phyloP scores from a whole-genome alignment of 2,329 filamentous ascomycete species.

The Colletotrichum sansevieriae region DNA sequence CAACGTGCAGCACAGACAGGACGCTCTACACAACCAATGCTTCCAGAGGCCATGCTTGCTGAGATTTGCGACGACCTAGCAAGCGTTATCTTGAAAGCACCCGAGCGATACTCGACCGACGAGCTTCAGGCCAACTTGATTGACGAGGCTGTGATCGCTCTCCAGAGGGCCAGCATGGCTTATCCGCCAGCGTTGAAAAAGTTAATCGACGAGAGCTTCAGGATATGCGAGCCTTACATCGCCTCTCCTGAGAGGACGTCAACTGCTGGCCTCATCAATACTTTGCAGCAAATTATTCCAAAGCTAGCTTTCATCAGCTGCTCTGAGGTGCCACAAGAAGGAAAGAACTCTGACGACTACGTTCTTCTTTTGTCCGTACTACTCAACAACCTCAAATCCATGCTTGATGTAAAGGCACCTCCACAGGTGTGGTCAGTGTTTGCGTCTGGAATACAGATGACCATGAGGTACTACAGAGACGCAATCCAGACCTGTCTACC shows the following conservation, averaged over 20 bases:
- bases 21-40: conserved; percentile 35
- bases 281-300: conserved; percentile 54
- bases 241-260: conserved; percentile 25
- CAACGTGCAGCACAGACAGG: conserved; percentile 51
- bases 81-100: conserved; percentile 47
- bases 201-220: conserved; percentile 46
- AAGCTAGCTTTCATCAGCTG: conserved; percentile 64
- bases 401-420: conserved; percentile 50
- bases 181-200: conserved; percentile 53
- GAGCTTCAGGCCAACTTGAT: conserved; percentile 46
- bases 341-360: conserved; percentile 55
- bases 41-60: conserved; percentile 43
- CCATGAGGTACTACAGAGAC: conserved; percentile 47
- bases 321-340: conserved; percentile 53
- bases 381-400: conserved; percentile 51
- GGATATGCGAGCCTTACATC: conserved; percentile 26
- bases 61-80: conserved; percentile 52
- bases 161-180: conserved; percentile 54
- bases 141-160: conserved; percentile 56
- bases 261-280: conserved; percentile 10
- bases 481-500: conserved; percentile 18
- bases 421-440: conserved; percentile 55
- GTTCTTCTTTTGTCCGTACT: conserved; percentile 55
- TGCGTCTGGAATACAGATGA: conserved; percentile 51
- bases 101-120: conserved; percentile 42